These are phyloP conservation scores for Entoloma clypeatum DNA, from an alignment of 1,284 basidiomycete species.

Conservation along the genomic window DNA sequence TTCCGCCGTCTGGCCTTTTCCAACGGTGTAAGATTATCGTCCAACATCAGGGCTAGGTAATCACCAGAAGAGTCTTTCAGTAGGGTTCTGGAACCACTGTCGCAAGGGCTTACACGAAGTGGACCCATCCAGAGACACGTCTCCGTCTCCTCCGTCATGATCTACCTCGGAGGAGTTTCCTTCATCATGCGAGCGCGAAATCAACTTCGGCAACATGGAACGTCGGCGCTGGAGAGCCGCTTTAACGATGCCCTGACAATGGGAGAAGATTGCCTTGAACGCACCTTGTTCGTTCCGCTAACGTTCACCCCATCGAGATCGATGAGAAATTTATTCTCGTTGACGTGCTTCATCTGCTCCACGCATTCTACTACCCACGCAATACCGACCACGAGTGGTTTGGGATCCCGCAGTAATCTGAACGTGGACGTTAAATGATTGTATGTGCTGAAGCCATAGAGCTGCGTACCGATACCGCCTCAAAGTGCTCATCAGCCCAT, in stretches of 20 bases:
- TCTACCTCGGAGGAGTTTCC: slow-evolving; percentile 28
- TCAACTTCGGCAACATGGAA: slow-evolving; percentile 65
- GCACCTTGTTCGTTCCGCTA: slow-evolving; percentile 64
- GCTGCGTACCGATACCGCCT: slow-evolving; percentile 61
- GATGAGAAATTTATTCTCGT: slow-evolving; percentile 66
- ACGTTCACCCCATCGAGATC: slow-evolving; percentile 67
- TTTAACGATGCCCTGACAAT: slow-evolving; percentile 7
- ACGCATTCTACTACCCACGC: slow-evolving; percentile 90
- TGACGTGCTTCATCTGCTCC: slow-evolving; percentile 62
- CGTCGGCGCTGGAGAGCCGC: slow-evolving; percentile 36
- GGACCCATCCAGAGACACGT: slow-evolving; percentile 40
- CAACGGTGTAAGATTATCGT: slow-evolving; percentile 20
- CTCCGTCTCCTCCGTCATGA: slow-evolving; percentile 29
- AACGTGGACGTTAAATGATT: neutral
- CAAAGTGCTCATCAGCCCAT: slow-evolving; percentile 76
- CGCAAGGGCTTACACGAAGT: slow-evolving; percentile 40
- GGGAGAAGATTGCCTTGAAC: slow-evolving; percentile 9
- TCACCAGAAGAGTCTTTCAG: slow-evolving; percentile 1
- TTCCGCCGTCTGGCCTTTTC: slow-evolving; percentile 22
- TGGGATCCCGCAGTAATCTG: slow-evolving; percentile 62
- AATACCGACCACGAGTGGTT: slow-evolving; percentile 79
- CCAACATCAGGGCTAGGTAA: slow-evolving; percentile 14
- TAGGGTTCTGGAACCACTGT: neutral
- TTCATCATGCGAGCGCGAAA: slow-evolving; percentile 34
- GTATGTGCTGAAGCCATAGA: neutral